Conservation (phyloP, 2,329 filamentous ascomycete species). For the Zasmidium cellare region DNA sequence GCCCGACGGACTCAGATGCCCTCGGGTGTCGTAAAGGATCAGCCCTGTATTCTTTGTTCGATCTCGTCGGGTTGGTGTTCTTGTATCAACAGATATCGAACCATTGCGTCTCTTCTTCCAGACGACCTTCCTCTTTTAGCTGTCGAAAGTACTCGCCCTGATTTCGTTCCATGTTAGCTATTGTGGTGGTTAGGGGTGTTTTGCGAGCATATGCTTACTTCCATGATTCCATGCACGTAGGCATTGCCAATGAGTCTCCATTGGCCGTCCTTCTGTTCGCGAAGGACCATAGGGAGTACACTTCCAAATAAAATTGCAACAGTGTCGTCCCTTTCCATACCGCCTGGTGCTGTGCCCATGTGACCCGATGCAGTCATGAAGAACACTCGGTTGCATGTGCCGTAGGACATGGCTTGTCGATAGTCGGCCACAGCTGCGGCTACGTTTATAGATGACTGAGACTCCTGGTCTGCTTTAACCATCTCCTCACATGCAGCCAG, state of each 20-base stretch:
- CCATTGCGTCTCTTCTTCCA: conserved; percentile 1
- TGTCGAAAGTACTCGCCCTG: conserved; percentile 4
- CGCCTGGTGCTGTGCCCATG: neutral
- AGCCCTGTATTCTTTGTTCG: too few species aligned
- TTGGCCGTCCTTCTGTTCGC: neutral
- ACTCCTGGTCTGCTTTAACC: too few species aligned
- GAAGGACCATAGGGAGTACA: neutral
- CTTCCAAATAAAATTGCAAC: neutral
- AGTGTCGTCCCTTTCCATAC: neutral
- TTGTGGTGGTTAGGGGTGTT: neutral
- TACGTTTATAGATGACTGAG: too few species aligned
- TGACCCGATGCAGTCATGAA: neutral
- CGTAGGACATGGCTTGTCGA: neutral
- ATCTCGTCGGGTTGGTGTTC: too few species aligned
- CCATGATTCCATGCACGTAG: conserved; percentile 10
- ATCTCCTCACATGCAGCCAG: neutral
- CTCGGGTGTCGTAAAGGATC: too few species aligned
- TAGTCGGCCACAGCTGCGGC: neutral
- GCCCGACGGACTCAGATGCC: too few species aligned
- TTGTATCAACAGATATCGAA: neutral
- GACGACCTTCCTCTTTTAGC: neutral
- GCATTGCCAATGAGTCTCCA: conserved; percentile 2
- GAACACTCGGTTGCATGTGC: neutral
- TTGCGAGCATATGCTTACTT: conserved; percentile 1
- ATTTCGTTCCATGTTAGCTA: neutral